phyloP scores from a whole-genome alignment of 1,284 basidiomycete genomes.

The Cryptococcus maquisensis region DNA sequence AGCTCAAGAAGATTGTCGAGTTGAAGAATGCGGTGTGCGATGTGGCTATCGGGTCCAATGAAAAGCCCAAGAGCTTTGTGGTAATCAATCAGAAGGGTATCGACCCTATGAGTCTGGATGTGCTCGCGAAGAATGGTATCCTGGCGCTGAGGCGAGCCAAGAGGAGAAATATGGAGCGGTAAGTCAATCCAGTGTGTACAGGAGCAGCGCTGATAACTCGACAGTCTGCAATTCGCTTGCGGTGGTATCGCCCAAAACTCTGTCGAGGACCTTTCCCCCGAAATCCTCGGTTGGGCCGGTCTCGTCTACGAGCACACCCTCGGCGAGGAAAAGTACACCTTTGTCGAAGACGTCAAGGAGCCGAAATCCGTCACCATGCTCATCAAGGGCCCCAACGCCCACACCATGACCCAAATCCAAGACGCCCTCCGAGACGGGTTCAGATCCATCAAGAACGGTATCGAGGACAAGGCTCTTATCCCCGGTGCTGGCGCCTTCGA shows the following conservation, averaged over 20 bases:
- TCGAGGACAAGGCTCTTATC: constrained; percentile 83
- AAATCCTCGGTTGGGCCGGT: constrained; percentile 92
- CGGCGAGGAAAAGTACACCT: constrained; percentile 98
- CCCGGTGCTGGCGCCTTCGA: constrained; percentile 98
- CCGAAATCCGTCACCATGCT: constrained; percentile 96
- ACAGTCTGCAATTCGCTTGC: constrained; percentile 82
- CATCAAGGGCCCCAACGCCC: constrained; percentile 92
- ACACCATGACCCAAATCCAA: constrained; percentile 94
- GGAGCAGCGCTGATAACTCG: not conserved
- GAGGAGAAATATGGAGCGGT: constrained; percentile 96
- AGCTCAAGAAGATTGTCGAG: constrained; percentile 94
- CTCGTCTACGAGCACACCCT: constrained; percentile 99
- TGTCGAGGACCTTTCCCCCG: constrained; percentile 89
- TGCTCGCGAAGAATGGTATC: constrained; percentile 95
- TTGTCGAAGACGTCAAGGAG: constrained; percentile 92
- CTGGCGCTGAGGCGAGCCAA: constrained; percentile 92
- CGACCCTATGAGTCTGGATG: constrained; percentile 93
- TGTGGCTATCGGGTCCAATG: constrained; percentile 65
- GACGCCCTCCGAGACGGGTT: constrained; percentile 96
- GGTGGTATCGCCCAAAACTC: constrained; percentile 97
- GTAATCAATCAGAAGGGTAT: constrained; percentile 99
- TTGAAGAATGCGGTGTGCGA: constrained; percentile 96
- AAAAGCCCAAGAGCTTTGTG: constrained; percentile 77
- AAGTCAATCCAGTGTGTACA: constrained; percentile 23
- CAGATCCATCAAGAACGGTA: constrained; percentile 91